Evolutionary conservation across 2,329 filamentous ascomycete genomes (phyloP).

Genomic region (Zasmidium citrigriseum): DNA sequence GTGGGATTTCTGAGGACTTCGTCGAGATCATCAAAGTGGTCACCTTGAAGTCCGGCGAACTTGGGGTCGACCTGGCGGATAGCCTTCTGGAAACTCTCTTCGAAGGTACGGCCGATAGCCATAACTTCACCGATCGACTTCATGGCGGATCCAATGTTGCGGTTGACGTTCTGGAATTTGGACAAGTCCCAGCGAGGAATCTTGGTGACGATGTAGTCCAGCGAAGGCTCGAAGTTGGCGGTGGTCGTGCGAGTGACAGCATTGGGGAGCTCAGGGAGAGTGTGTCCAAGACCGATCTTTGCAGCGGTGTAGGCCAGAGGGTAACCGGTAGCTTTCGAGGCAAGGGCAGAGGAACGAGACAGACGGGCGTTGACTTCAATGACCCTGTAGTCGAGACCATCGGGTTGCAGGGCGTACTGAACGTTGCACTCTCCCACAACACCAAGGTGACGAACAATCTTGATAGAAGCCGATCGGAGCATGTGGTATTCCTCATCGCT

Average conservation of each 20-base stretch:
- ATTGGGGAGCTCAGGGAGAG: conserved; percentile 91
- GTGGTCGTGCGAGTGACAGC: conserved; percentile 98
- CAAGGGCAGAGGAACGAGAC: conserved; percentile 92
- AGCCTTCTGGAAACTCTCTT: conserved; percentile 98
- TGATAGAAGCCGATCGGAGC: conserved; percentile 95
- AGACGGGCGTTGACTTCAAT: conserved; percentile 99
- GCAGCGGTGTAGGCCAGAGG: conserved; percentile 95
- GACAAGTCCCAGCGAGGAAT: conserved; percentile 97
- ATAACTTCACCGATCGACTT: conserved; percentile 99
- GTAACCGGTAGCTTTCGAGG: conserved; percentile 97
- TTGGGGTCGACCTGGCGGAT: conserved; percentile 94
- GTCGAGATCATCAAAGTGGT: conserved; percentile 91
- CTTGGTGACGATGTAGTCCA: conserved; percentile 98
- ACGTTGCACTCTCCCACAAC: conserved; percentile 99
- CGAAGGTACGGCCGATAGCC: conserved; percentile 97
- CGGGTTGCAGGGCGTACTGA: conserved; percentile 94
- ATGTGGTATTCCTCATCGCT: conserved; percentile 99
- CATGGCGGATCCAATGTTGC: conserved; percentile 96
- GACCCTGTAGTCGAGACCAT: conserved; percentile 95
- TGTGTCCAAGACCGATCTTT: conserved; percentile 96
- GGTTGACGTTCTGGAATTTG: conserved; percentile 99
- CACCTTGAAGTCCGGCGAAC: conserved; percentile 91
- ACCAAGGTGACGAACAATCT: conserved; percentile 94
- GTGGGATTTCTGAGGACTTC: conserved; percentile 88
- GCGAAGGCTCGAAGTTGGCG: conserved; percentile 95